Conservation (phyloP, 306 rosid genomes). For the Acacia confusa region DNA sequence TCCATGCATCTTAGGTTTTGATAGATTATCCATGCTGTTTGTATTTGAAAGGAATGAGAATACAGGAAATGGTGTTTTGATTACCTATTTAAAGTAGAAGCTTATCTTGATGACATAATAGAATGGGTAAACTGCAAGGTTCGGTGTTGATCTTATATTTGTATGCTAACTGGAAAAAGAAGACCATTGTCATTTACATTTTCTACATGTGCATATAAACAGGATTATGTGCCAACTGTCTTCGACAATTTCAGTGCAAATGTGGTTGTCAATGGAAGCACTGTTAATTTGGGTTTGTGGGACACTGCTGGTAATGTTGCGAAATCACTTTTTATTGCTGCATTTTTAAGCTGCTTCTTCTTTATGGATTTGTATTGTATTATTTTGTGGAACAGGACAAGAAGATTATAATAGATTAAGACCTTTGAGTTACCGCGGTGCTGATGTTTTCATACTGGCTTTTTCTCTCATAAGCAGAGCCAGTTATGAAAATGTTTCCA, state of each 20-base stretch:
- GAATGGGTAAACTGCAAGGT: background rate
- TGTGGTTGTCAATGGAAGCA: slow-evolving; percentile 95
- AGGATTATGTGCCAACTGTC: slow-evolving; percentile 97
- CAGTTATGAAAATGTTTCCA: slow-evolving; percentile 72
- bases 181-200: background rate
- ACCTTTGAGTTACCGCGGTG: slow-evolving; percentile 77
- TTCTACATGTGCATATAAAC: slow-evolving; percentile 43
- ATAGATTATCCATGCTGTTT: background rate
- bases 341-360: background rate
- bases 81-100: background rate
- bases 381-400: slow-evolving; percentile 52
- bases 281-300: slow-evolving; percentile 97
- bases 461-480: slow-evolving; percentile 78
- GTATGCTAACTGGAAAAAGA: slow-evolving; percentile 12
- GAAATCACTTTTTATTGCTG: slow-evolving; percentile 9
- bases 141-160: background rate
- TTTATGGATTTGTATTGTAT: slow-evolving; percentile 40
- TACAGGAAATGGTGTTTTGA: background rate
- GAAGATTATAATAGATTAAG: slow-evolving; percentile 69
- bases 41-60: background rate
- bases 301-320: slow-evolving; percentile 88
- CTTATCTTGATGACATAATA: background rate
- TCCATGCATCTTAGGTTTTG: background rate
- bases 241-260: slow-evolving; percentile 99
- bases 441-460: slow-evolving; percentile 69